These are phyloP conservation scores for Coemansia aciculifera DNA, from an alignment of 192 early-diverging fungal species.

Conservation along the genomic window DNA sequence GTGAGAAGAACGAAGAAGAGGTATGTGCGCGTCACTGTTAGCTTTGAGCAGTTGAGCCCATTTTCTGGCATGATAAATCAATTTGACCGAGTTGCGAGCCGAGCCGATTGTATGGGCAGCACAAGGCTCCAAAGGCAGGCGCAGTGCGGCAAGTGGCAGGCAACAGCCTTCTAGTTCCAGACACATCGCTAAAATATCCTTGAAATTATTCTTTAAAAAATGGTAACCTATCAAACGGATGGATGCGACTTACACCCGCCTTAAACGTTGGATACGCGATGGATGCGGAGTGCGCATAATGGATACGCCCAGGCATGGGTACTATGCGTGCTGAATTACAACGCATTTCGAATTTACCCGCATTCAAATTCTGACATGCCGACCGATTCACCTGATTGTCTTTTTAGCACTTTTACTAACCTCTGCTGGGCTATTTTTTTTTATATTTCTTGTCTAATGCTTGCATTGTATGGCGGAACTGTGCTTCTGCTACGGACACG, in stretches of 20 bases:
- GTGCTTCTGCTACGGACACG: background rate
- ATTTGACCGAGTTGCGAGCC: background rate
- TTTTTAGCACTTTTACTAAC: background rate
- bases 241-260: slow-evolving; percentile 2
- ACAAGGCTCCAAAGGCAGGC: background rate
- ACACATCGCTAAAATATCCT: slow-evolving; percentile 6
- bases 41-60: too few relatives aligned
- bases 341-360: background rate
- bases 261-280: slow-evolving; percentile 4
- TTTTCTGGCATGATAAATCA: background rate
- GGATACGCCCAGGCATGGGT: background rate
- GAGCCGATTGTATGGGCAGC: background rate
- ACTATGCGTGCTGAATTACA: background rate
- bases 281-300: background rate
- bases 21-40: background rate
- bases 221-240: slow-evolving; percentile 5
- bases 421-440: background rate
- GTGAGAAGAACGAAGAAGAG: background rate
- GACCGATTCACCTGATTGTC: background rate
- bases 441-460: background rate
- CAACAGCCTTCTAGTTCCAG: background rate
- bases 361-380: slow-evolving; percentile 2
- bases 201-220: slow-evolving; percentile 2
- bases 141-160: background rate
- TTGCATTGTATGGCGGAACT: slow-evolving; percentile 3